A percentile compares a stretch with the other conserved stretches of the same genome.
phyloP scores from a whole-genome alignment of 108 stramenopile species.

The Cylindrotheca closterium region DNA sequence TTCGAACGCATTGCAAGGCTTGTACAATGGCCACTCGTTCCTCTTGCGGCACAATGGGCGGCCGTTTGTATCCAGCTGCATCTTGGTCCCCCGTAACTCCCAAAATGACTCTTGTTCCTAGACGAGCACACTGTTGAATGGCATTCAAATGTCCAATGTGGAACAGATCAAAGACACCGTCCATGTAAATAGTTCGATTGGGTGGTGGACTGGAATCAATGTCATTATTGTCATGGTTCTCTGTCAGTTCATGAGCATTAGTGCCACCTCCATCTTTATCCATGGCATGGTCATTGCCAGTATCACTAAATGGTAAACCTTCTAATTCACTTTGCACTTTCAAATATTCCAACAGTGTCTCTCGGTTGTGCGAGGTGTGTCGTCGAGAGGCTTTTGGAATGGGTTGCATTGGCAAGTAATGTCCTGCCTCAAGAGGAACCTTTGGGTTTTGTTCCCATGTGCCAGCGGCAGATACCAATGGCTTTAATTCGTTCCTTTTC shows the following conservation, averaged over 20 bases:
- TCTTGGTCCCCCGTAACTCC: slow-evolving; percentile 73
- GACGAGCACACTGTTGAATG: slow-evolving; percentile 52
- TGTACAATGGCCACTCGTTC: slow-evolving; percentile 58
- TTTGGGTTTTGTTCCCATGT: slow-evolving; percentile 51
- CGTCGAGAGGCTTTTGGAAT: slow-evolving; percentile 45
- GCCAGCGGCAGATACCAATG: slow-evolving; percentile 44
- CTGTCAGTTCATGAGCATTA: neutral
- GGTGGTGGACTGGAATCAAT: too few species aligned
- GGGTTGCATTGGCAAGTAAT: slow-evolving; percentile 76
- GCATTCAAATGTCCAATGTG: slow-evolving; percentile 74
- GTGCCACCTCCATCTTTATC: neutral
- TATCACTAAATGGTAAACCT: neutral
- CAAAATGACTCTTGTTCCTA: slow-evolving; percentile 54
- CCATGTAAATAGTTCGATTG: slow-evolving; percentile 60
- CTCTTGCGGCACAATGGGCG: slow-evolving; percentile 52
- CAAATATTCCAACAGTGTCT: slow-evolving; percentile 42
- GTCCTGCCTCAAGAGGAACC: slow-evolving; percentile 46
- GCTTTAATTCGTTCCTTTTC: slow-evolving; percentile 12
- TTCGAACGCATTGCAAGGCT: slow-evolving; percentile 46
- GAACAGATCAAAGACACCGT: slow-evolving; percentile 80
- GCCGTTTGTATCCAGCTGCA: slow-evolving; percentile 67
- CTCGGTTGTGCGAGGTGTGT: slow-evolving; percentile 30
- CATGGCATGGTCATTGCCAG: neutral
- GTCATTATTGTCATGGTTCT: too few species aligned
- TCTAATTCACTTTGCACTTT: slow-evolving; percentile 15